Conservation (phyloP, 805 yeast genomes). For the Saturnispora besseyi region DNA sequence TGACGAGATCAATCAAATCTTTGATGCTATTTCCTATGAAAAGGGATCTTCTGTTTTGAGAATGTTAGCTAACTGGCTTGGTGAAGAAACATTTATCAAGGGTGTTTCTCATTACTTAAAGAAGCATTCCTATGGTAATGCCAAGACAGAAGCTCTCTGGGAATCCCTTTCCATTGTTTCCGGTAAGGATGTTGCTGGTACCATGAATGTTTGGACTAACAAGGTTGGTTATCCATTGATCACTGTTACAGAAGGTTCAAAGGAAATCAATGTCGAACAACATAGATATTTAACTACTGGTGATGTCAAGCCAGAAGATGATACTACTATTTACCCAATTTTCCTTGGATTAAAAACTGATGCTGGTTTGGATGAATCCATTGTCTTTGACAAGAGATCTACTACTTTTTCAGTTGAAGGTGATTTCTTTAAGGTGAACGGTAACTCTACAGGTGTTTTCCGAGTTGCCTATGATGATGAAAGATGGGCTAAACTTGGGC, state of each 20-base stretch:
- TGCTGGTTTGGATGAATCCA: constrained; percentile 22
- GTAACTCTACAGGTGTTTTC: constrained; percentile 43
- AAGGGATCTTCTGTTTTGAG: constrained; percentile 73
- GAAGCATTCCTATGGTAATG: constrained; percentile 57
- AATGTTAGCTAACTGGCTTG: constrained; percentile 68
- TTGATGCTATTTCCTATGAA: constrained; percentile 74
- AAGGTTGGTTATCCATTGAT: constrained; percentile 69
- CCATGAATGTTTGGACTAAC: constrained; percentile 68
- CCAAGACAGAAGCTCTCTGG: constrained; percentile 70
- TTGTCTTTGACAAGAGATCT: constrained; percentile 22
- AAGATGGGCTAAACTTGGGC: constrained; percentile 31
- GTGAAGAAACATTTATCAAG: constrained; percentile 57
- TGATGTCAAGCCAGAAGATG: constrained; percentile 55
- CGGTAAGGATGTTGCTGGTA: constrained; percentile 51
- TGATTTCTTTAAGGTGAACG: constrained; percentile 40
- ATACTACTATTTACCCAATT: constrained; percentile 50
- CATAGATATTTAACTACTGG: constrained; percentile 59
- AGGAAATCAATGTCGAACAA: constrained; percentile 35
- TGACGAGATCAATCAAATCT: constrained; percentile 71
- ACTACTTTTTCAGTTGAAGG: constrained; percentile 15
- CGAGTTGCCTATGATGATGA: constrained; percentile 42
- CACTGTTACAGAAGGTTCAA: constrained; percentile 36
- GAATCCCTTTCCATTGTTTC: constrained; percentile 52
- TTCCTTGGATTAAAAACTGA: constrained; percentile 34
- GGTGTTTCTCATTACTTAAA: constrained; percentile 69